phyloP scores from a whole-genome alignment of 2,329 filamentous ascomycete genomes.

The Ceratocystiopsis sp. region DNA sequence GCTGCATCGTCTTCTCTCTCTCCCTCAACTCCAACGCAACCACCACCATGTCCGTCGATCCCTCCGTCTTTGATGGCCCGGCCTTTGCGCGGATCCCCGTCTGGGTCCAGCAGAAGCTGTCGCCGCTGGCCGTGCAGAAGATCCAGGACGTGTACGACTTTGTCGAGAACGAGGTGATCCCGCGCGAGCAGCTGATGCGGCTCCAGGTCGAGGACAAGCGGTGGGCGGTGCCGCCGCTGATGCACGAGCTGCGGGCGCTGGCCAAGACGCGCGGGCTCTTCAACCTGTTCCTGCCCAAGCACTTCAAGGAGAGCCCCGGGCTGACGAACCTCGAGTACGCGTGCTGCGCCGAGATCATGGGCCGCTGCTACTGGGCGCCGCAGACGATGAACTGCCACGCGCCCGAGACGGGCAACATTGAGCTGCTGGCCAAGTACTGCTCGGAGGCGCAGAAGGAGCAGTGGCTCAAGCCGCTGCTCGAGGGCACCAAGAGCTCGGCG shows the following conservation, averaged over 20 bases:
- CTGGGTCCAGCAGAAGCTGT: conserved; percentile 39
- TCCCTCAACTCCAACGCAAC: neutral
- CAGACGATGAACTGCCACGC: conserved; percentile 84
- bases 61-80: conserved; percentile 64
- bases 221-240: conserved; percentile 26
- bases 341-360: conserved; percentile 89
- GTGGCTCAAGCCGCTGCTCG: conserved; percentile 68
- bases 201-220: conserved; percentile 81
- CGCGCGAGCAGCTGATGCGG: conserved; percentile 56
- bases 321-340: conserved; percentile 94
- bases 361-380: conserved; percentile 65
- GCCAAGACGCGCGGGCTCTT: conserved; percentile 60
- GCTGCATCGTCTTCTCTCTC: neutral
- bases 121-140: conserved; percentile 12
- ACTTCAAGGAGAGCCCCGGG: conserved; percentile 87
- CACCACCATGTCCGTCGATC: conserved; percentile 34
- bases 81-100: conserved; percentile 57
- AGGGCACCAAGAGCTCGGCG: conserved; percentile 72
- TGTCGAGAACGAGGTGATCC: conserved; percentile 25
- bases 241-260: conserved; percentile 23
- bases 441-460: conserved; percentile 67
- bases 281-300: conserved; percentile 96
- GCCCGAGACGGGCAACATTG: conserved; percentile 91
- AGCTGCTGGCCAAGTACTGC: conserved; percentile 83
- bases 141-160: conserved; percentile 22